Conservation (phyloP, 2,329 filamentous ascomycete species). For the Myriosclerotinia curreyana region DNA sequence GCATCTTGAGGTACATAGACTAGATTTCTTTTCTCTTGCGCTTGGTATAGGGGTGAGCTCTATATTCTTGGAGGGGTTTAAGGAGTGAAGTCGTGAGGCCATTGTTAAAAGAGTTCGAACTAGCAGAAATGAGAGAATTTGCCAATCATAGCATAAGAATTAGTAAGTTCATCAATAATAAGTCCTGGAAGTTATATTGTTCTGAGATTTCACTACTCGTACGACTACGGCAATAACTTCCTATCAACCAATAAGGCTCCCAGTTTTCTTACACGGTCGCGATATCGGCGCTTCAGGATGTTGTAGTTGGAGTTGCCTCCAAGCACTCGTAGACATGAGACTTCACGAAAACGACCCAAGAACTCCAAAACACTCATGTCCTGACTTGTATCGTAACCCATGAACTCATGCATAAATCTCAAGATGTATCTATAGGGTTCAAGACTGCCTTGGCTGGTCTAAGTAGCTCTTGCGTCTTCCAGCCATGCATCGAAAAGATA, state of each 20-base stretch:
- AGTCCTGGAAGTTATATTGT: too few relatives aligned
- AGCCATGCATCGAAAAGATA: too few relatives aligned
- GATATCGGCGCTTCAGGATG: not conserved
- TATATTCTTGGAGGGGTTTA: too few relatives aligned
- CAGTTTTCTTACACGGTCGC: not conserved
- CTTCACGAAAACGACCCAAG: not conserved
- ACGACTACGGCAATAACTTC: not conserved
- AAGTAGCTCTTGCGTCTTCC: not conserved
- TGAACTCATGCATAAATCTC: constrained; percentile 2
- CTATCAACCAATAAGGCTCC: not conserved
- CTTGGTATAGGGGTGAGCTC: too few relatives aligned
- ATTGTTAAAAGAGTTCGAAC: too few relatives aligned
- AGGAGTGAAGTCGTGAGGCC: too few relatives aligned
- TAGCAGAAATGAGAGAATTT: too few relatives aligned
- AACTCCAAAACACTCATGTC: not conserved
- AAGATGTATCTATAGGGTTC: not conserved
- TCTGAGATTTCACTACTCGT: not conserved
- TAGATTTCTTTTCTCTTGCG: too few relatives aligned
- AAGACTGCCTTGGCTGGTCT: not conserved
- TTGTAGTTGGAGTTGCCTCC: not conserved
- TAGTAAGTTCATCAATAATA: too few relatives aligned
- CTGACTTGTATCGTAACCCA: not conserved
- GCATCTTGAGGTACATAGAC: too few relatives aligned
- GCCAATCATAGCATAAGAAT: too few relatives aligned
- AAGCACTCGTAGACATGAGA: not conserved